Base-by-base conservation (phyloP, 78 protist species). In the Dictyostelium intermedium region DNA sequence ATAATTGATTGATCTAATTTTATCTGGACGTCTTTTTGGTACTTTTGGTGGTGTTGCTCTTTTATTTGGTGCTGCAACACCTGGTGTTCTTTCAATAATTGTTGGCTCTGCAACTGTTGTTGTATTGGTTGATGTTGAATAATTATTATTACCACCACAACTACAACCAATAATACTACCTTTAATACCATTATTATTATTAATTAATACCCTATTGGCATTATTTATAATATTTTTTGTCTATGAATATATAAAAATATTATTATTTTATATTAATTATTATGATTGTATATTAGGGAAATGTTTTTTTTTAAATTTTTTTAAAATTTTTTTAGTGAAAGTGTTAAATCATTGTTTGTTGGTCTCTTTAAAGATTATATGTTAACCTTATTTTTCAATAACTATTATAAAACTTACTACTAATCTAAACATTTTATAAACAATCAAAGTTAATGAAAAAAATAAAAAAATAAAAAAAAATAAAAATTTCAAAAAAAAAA, bases 11-110 rank as follows among this genome's bases (percentile, higher is more conserved):
- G 94, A 80, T 70, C 83, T 78, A 43, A 79, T 56, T 66, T 89
- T 89, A 83, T 63, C 84, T 89, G 94, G 94, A 70, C 94, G 86
- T 61, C 94, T 69, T 60, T 82, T 82, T 82, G 86, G 86, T 39
- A 83, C 94, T 80, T 83, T 78, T 69, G 72, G 85, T 69, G 94
- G 94, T 20, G 94, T 79, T 80, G 87, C 70, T 89, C 82, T 80
- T 82, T 50, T 50, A 82, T 50, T 82, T 82, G 86, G 86, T 5
- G 43, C 70, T 0, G 78, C 84, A 37, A 77, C 84, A 43, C 82
- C 60, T 60, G 79, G 80, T 69, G 47, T n/a, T n/a, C 61, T 66
- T n/a, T 32, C 91, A 32, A 66, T 66, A 72, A 32, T 37, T 18
- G 37, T 60, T 63, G 27, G 32, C 23, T 23, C 53, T 10, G 27